Base-by-base conservation (phyloP, 495 filamentous ascomycete species). In the Aspergillus bridgeri region DNA sequence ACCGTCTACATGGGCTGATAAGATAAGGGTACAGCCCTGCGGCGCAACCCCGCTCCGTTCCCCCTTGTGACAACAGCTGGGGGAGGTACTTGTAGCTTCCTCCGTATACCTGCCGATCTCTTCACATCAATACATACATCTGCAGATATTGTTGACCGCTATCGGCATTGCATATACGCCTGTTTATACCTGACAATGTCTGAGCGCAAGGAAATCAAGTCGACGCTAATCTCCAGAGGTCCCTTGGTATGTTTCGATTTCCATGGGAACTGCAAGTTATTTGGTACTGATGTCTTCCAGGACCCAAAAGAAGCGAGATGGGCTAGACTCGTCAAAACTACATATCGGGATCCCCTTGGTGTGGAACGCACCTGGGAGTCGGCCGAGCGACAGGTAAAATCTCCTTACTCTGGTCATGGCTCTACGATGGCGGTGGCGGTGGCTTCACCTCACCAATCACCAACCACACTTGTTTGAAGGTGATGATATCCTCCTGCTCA, bases 321-420 rank as follows among this genome's bases (percentile, higher is more conserved):
- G 90, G 82, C 83, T 20, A 86, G 83, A 67, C 75, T 89, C 13
- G 76, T 84, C 43, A 89, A 87, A 63, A 86, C 85, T 24, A 91
- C 82, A 15, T 95, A 92, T 66, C 76, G 68, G 38, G 90, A 94
- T 60, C 86, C 88, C 1, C 78, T 84, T 8, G 88, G 86, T 23
- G 76, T 84, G 17, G 74, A 81, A 51, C 80, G 90, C 54, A 89
- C 83, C 33, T 94, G 90, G 90, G 90, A 95, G 67, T 89, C 86
- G 3, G 89, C 87, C 15, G 90, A 94, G 69, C 80, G 90, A 13
- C 79, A 77, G 61, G 79, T 80, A 72, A 69, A 23, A 6, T 24
- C 15, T 7, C 42, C 42, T 8, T 25, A 42, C 29, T 52, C 29
- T 57, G 47, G 33, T 23, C 49, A 13, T 48, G 24, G 24, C 56